Evolutionary conservation across 176 grass and related monocot genomes (phyloP).

Genomic region (Oryza glumipatula): DNA sequence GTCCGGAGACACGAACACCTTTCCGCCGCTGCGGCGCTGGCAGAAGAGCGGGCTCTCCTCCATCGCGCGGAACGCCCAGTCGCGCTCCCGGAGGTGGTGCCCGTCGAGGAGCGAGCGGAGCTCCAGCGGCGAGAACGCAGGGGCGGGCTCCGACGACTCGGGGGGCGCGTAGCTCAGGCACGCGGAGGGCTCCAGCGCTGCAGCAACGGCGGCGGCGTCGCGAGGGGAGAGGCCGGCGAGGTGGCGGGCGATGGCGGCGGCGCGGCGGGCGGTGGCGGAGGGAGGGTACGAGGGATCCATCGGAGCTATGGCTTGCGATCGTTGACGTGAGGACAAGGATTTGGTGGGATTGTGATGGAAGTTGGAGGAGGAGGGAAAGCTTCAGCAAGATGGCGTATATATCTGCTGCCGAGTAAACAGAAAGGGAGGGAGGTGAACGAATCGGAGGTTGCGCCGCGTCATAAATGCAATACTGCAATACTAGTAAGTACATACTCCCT

Average conservation of each 20-base stretch:
- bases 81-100: slow-evolving; percentile 62
- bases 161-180: slow-evolving; percentile 66
- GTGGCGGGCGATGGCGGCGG: slow-evolving; percentile 48
- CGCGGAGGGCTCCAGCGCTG: slow-evolving; percentile 26
- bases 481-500: too few species aligned
- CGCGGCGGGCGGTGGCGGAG: slow-evolving; percentile 28
- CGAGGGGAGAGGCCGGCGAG: slow-evolving; percentile 19
- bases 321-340: neutral
- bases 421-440: neutral
- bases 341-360: neutral
- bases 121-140: slow-evolving; percentile 45
- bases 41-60: slow-evolving; percentile 78
- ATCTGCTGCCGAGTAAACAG: neutral
- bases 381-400: neutral
- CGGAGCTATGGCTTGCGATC: slow-evolving; percentile 3
- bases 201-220: neutral
- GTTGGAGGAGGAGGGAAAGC: neutral
- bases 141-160: slow-evolving; percentile 49
- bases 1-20: slow-evolving; percentile 65
- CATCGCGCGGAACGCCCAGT: slow-evolving; percentile 70
- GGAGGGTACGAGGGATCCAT: slow-evolving; percentile 24
- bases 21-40: slow-evolving; percentile 37
- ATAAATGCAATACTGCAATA: neutral
- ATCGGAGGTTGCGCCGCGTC: neutral
- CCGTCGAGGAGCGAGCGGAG: slow-evolving; percentile 65